These are phyloP conservation scores for Stemphylium lycopersici DNA, from an alignment of 2,329 filamentous ascomycete genomes.

Conservation along the genomic window DNA sequence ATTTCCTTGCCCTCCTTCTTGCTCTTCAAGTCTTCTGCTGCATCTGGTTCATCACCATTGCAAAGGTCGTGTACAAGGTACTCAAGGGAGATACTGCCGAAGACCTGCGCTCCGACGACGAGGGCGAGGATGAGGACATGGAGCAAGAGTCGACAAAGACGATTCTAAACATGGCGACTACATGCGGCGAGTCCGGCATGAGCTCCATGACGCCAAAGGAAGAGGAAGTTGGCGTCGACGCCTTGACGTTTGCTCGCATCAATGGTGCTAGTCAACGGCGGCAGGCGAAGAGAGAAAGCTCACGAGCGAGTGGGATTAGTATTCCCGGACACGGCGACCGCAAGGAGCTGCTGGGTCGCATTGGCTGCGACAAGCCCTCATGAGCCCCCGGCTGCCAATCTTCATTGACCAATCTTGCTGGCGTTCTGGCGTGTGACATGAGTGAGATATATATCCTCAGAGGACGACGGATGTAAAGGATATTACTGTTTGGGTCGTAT, in stretches of 20 bases:
- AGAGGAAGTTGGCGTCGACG: conserved; percentile 77
- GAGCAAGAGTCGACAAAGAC: conserved; percentile 34
- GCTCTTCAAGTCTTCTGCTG: conserved; percentile 80
- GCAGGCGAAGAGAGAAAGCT: conserved; percentile 60
- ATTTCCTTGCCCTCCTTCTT: conserved; percentile 78
- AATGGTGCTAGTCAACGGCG: conserved; percentile 54
- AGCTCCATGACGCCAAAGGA: conserved; percentile 59
- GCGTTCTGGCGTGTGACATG: conserved; percentile 4
- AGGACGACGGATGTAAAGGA: neutral
- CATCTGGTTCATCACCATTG: conserved; percentile 89
- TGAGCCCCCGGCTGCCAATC: neutral
- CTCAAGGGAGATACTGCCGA: conserved; percentile 78
- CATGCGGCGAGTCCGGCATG: conserved; percentile 38
- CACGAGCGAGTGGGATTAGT: conserved; percentile 58
- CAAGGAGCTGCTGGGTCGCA: conserved; percentile 80
- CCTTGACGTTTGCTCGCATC: conserved; percentile 66
- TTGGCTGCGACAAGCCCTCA: conserved; percentile 77
- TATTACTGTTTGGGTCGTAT: neutral
- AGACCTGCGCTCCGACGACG: conserved; percentile 86
- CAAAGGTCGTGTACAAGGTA: conserved; percentile 81
- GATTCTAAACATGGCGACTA: conserved; percentile 34
- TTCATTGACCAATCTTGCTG: conserved; percentile 13
- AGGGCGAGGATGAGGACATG: conserved; percentile 70
- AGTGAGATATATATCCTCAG: neutral
- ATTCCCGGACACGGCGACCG: conserved; percentile 74